Percentiles rank a stretch among this genome's conserved stretches.
Conservation (phyloP, 768 basidiomycete species). For the Tylopilus felleus region DNA sequence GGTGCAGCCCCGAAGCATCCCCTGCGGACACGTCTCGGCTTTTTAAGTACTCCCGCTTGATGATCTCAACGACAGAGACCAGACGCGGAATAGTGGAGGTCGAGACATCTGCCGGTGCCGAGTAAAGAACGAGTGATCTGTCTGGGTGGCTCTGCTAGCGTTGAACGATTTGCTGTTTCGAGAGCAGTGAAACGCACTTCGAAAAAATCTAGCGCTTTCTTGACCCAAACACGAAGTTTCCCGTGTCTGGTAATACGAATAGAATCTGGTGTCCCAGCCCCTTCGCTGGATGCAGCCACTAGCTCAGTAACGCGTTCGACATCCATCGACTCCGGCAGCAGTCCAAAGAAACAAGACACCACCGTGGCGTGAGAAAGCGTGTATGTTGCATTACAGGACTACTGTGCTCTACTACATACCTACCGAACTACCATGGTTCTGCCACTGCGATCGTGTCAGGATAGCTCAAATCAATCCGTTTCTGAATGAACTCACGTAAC, state of each 20-base stretch:
- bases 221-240: conserved; percentile 51
- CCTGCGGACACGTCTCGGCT: conserved; percentile 41
- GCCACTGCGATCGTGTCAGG: conserved; percentile 38
- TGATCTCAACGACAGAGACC: conserved; percentile 76
- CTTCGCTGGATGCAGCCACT: conserved; percentile 3
- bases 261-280: conserved; percentile 21
- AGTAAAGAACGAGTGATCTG: conserved; percentile 55
- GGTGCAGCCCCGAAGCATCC: conserved; percentile 58
- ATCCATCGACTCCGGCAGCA: conserved; percentile 15
- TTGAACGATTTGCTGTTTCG: conserved; percentile 2
- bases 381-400: neutral
- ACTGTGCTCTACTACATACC: conserved; percentile 11
- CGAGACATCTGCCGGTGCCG: conserved; percentile 43
- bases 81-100: conserved; percentile 54
- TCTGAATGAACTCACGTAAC: conserved; percentile 56
- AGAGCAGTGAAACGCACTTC: conserved; percentile 38
- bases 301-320: conserved; percentile 3
- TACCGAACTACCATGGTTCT: conserved; percentile 56
- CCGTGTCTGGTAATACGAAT: conserved; percentile 57
- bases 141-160: conserved; percentile 43
- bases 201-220: conserved; percentile 51
- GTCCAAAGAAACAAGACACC: neutral
- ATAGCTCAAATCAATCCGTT: neutral
- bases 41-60: conserved; percentile 77
- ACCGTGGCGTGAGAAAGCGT: conserved; percentile 21